Conservation (phyloP, 1,139 yeast genomes). For the Taphrina deformans region DNA sequence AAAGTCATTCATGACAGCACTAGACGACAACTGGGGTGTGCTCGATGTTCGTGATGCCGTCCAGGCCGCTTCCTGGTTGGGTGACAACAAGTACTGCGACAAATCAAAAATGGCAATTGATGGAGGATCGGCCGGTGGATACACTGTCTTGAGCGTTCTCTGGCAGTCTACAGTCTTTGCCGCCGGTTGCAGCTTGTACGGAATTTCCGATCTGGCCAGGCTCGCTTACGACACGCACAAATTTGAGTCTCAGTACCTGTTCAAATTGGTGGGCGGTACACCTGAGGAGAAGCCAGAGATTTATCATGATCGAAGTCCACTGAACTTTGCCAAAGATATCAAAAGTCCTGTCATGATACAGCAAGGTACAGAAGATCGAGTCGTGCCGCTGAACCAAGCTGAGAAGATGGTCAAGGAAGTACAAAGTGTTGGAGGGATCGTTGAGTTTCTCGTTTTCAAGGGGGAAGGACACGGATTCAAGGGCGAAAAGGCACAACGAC, state of each 20-base stretch:
- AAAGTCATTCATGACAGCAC: slow-evolving; percentile 6
- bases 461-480: slow-evolving; percentile 32
- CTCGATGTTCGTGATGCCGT: slow-evolving; percentile 18
- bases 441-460: slow-evolving; percentile 20
- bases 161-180: slow-evolving; percentile 21
- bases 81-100: slow-evolving; percentile 3
- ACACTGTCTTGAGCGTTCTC: slow-evolving; percentile 20
- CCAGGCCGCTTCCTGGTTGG: slow-evolving; percentile 11
- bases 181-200: slow-evolving; percentile 20
- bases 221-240: slow-evolving; percentile 30
- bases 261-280: slow-evolving; percentile 28
- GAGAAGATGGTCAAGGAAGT: slow-evolving; percentile 23
- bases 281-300: slow-evolving; percentile 24
- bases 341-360: slow-evolving; percentile 19
- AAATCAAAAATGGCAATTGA: slow-evolving; percentile 16
- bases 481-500: slow-evolving; percentile 23
- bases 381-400: slow-evolving; percentile 29
- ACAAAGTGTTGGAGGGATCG: slow-evolving; percentile 13
- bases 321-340: slow-evolving; percentile 19
- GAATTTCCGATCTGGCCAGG: slow-evolving; percentile 20
- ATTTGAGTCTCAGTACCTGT: slow-evolving; percentile 31
- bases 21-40: slow-evolving; percentile 22
- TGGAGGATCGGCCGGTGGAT: slow-evolving; percentile 32
- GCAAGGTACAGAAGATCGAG: slow-evolving; percentile 29
- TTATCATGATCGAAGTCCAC: slow-evolving; percentile 23